Evolutionary conservation across 768 basidiomycete genomes (phyloP).

Genomic region (Tulasnella sp.): DNA sequence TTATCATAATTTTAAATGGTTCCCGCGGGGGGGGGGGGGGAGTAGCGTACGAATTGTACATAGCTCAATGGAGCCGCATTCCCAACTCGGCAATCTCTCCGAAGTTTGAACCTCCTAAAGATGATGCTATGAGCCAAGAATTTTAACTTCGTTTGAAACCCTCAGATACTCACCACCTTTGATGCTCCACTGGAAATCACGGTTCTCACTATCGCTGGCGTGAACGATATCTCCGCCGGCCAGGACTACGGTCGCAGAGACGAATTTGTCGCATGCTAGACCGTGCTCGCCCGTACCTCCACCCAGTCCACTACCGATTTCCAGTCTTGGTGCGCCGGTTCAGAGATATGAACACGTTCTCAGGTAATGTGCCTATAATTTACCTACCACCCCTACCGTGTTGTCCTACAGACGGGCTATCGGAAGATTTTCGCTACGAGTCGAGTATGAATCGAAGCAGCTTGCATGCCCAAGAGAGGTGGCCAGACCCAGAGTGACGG

Average conservation of each 20-base stretch:
- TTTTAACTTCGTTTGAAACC: too few species aligned
- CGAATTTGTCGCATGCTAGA: slow-evolving; percentile 8
- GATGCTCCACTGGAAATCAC: slow-evolving; percentile 10
- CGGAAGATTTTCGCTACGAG: too few species aligned
- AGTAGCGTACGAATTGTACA: neutral
- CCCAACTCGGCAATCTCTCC: slow-evolving; percentile 8
- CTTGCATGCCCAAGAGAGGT: too few species aligned
- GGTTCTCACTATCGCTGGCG: slow-evolving; percentile 2
- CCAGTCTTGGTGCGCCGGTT: too few species aligned
- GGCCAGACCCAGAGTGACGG: too few species aligned
- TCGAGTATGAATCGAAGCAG: too few species aligned
- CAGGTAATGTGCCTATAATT: too few species aligned
- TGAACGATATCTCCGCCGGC: slow-evolving; percentile 6
- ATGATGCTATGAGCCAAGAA: neutral
- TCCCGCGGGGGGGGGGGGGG: neutral
- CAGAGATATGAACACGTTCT: too few species aligned
- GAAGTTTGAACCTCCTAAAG: slow-evolving; percentile 15
- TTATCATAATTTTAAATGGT: too few species aligned
- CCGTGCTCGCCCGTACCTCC: neutral
- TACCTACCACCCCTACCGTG: too few species aligned
- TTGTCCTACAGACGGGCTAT: too few species aligned
- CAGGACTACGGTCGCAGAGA: slow-evolving; percentile 8
- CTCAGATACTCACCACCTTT: neutral
- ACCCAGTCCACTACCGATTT: too few species aligned
- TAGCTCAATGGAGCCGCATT: slow-evolving; percentile 1